Evolutionary conservation across 2,329 filamentous ascomycete genomes (phyloP).

Genomic region (Xylariaceae sp.): DNA sequence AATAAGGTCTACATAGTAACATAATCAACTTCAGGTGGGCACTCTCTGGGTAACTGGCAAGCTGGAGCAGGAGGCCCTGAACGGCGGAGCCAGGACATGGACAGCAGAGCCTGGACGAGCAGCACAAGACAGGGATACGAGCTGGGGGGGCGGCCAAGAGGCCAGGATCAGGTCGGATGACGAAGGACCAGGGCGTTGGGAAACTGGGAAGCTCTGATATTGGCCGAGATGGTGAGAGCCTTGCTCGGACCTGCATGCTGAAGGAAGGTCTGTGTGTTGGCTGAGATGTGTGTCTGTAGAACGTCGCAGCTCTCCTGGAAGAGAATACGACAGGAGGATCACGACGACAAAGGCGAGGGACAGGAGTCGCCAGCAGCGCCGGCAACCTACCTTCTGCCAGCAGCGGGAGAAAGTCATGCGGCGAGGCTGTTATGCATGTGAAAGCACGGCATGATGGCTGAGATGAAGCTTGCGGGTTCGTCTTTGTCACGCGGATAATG

Average conservation of each 20-base stretch:
- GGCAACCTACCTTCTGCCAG: too few relatives aligned
- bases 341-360: too few relatives aligned
- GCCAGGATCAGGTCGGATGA: constrained; percentile 18
- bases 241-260: constrained; percentile 18
- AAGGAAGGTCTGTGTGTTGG: constrained; percentile 1
- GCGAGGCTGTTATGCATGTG: too few relatives aligned
- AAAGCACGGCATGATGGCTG: too few relatives aligned
- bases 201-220: constrained; percentile 17
- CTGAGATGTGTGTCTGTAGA: not conserved
- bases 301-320: not conserved
- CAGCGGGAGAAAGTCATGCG: too few relatives aligned
- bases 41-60: too few relatives aligned
- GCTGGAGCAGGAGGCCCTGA: too few relatives aligned
- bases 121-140: not conserved
- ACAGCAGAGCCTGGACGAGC: constrained; percentile 12
- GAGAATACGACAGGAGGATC: not conserved
- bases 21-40: too few relatives aligned
- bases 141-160: not conserved
- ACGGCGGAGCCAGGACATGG: constrained; percentile 8
- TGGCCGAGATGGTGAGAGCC: constrained; percentile 14
- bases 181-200: constrained; percentile 20
- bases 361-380: too few relatives aligned
- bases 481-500: too few relatives aligned
- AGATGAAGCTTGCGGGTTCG: too few relatives aligned
- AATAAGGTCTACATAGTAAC: too few relatives aligned